Conservation (phyloP, 2,329 filamentous ascomycete genomes). For the Thielaviopsis populi region DNA sequence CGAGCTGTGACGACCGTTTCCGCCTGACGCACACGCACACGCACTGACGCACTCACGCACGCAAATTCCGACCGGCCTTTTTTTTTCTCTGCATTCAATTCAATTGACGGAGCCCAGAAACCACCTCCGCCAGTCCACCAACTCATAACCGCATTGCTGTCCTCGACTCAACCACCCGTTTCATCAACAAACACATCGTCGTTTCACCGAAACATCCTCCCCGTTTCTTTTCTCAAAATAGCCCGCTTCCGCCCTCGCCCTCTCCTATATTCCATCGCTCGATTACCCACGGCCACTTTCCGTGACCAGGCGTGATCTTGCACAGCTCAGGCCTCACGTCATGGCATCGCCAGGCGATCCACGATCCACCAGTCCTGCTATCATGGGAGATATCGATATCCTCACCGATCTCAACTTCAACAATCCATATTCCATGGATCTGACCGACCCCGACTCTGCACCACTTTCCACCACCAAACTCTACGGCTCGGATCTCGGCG, state of each 20-base stretch:
- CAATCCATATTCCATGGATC: constrained; percentile 12
- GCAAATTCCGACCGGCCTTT: background rate
- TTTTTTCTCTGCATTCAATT: background rate
- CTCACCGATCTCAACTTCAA: constrained; percentile 13
- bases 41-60: background rate
- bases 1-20: background rate
- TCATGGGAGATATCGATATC: constrained; percentile 15
- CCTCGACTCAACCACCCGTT: background rate
- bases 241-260: background rate
- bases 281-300: constrained; percentile 9
- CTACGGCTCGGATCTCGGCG: constrained; percentile 10
- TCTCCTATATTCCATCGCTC: background rate
- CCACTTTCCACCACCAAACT: constrained; percentile 9
- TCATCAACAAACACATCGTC: background rate
- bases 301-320: constrained; percentile 7
- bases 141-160: background rate
- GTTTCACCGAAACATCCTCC: background rate
- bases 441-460: constrained; percentile 4
- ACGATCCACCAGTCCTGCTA: constrained; percentile 14
- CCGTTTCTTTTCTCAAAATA: background rate
- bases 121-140: background rate
- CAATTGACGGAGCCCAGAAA: background rate
- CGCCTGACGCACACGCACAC: background rate
- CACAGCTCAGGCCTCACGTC: constrained; percentile 4
- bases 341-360: constrained; percentile 15